Percentiles rank a stretch among this genome's conserved stretches.
Evolutionary conservation across 2,329 filamentous ascomycete species (phyloP).

Genomic region (Microcera coccophila): DNA sequence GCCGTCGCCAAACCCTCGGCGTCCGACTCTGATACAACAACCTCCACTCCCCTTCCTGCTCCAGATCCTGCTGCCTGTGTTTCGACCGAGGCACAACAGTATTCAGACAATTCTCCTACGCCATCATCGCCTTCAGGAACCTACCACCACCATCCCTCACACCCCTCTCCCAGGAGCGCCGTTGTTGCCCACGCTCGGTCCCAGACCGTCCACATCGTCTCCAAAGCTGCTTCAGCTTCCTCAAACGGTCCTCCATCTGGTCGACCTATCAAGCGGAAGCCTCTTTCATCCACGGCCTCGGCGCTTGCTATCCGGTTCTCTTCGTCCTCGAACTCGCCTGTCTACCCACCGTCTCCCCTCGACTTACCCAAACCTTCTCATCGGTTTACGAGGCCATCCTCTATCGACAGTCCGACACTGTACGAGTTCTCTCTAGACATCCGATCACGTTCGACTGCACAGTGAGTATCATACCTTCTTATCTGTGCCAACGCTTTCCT

Average conservation of each 20-base stretch:
- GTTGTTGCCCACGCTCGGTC: constrained; percentile 22
- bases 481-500: too few species aligned
- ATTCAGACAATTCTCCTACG: not conserved
- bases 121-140: not conserved
- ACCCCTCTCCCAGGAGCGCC: constrained; percentile 14
- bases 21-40: constrained; percentile 1
- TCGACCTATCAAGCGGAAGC: constrained; percentile 55
- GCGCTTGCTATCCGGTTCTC: constrained; percentile 23
- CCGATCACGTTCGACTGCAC: constrained; percentile 15
- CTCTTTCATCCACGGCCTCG: constrained; percentile 49
- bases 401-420: constrained; percentile 58
- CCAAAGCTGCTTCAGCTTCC: constrained; percentile 15
- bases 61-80: not conserved
- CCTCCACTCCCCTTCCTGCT: constrained; percentile 15
- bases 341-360: constrained; percentile 27
- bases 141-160: constrained; percentile 10
- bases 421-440: constrained; percentile 51
- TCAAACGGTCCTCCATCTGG: constrained; percentile 17
- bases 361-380: constrained; percentile 49
- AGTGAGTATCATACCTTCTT: constrained; percentile 33
- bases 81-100: not conserved
- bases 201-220: constrained; percentile 22
- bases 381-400: constrained; percentile 52
- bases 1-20: constrained; percentile 19
- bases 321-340: constrained; percentile 20